These are phyloP conservation scores for Carpinus fangiana DNA, from an alignment of 306 rosid species.

Conservation along the genomic window DNA sequence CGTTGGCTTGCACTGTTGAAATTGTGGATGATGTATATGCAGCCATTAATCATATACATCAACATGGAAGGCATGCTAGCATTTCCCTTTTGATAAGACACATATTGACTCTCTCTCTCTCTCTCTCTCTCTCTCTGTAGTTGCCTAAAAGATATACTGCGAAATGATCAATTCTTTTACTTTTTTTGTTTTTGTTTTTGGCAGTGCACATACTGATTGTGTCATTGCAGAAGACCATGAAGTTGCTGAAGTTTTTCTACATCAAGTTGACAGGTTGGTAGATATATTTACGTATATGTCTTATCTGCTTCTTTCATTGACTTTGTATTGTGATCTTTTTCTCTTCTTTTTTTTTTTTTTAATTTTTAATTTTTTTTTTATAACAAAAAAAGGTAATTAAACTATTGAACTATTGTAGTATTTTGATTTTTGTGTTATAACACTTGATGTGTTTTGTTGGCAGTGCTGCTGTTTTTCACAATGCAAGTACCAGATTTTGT, in stretches of 20 bases:
- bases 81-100: conserved; percentile 26
- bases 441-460: conserved; percentile 13
- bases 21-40: conserved; percentile 76
- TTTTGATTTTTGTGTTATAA: background rate
- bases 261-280: conserved; percentile 83
- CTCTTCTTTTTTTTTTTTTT: background rate
- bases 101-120: conserved; percentile 24
- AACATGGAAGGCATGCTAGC: conserved; percentile 78
- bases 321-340: background rate
- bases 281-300: background rate
- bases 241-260: conserved; percentile 67
- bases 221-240: conserved; percentile 72
- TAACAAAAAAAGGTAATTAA: no score
- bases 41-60: conserved; percentile 83
- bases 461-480: conserved; percentile 98
- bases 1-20: conserved; percentile 89
- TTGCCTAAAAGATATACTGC: background rate
- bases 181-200: conserved; percentile 12
- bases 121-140: conserved; percentile 15
- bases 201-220: conserved; percentile 97
- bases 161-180: conserved; percentile 9
- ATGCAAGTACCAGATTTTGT: conserved; percentile 94
- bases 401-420: background rate
- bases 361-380: no score
- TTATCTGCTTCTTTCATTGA: background rate